Base-by-base conservation (phyloP, 805 yeast species). In the Vanderwaltozyma verrucispora region DNA sequence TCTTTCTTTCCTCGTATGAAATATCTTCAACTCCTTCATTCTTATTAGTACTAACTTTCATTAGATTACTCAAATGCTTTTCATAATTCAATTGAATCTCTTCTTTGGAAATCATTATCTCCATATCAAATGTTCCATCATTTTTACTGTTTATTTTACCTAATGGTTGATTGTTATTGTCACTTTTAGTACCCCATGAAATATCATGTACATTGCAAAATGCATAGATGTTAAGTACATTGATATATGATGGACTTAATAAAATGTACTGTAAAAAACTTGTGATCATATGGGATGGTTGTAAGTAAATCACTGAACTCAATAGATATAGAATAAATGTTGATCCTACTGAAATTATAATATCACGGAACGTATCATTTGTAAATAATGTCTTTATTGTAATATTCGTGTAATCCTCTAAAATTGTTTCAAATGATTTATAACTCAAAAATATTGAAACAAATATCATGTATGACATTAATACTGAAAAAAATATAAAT, bases 171-270 rank as follows among this genome's bases (percentile, higher is more conserved):
- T 73, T 53, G 33, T 74, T 69, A 7, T 74, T 75, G 35, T 78
- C 84, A 33, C 94, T 95, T 58, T 88, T 85, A 4, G 95, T 89
- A 56, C 97, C 97, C 97, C 97, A 89, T 6, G 96, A 83, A 31
- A 89, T 79, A 65, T 89, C 98, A 59, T 89, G 95, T 42, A 89
- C 80, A 61, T 89, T 89, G 66, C 96, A 88, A 59, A 89, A 88
- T 2, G 97, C 95, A 61, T 89, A 89, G 43, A 89, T 89, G 59
- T 86, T 87, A 55, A 89, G 68, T 37, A 88, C 89, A 53, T 89
- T 88, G 62, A 87, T 78, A 59, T 87, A 89, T 1, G 94, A 75
- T 0, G 98, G 98, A 45, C 88, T 77, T 40, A 89, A 61, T 44
- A 89, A 60, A 41, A 89, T 58, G 55, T 89, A 89, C 59, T 89